A percentile compares a stretch with the other conserved stretches of the same genome.
These are phyloP conservation scores for Parietaria judaica DNA, from an alignment of 306 rosid species.

Conservation along the genomic window DNA sequence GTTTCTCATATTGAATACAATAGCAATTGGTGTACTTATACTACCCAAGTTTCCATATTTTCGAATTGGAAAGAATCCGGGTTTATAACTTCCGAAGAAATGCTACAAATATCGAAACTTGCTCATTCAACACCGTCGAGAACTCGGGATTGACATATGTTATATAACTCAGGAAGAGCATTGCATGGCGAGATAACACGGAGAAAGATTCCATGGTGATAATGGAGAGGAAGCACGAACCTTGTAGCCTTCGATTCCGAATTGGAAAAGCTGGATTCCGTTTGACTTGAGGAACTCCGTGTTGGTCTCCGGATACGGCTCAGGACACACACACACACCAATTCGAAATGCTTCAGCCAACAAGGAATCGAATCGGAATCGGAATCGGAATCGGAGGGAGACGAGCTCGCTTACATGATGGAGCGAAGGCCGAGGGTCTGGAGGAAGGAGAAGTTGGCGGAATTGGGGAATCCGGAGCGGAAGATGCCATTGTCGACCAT, in stretches of 20 bases:
- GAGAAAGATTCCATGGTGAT: neutral
- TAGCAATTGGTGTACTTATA: too few species aligned
- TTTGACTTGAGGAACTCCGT: constrained; percentile 81
- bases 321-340: constrained; percentile 64
- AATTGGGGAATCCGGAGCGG: constrained; percentile 90
- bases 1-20: too few species aligned
- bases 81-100: too few species aligned
- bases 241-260: constrained; percentile 94
- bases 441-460: constrained; percentile 77
- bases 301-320: constrained; percentile 77
- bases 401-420: constrained; percentile 46
- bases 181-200: constrained; percentile 9
- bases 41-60: too few species aligned
- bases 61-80: too few species aligned
- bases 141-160: too few species aligned
- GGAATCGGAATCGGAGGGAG: neutral
- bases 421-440: constrained; percentile 83
- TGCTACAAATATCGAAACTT: too few species aligned
- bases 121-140: too few species aligned
- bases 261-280: constrained; percentile 78
- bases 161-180: constrained; percentile 2
- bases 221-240: constrained; percentile 19
- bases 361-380: too few species aligned
- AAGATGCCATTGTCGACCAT: constrained; percentile 93
- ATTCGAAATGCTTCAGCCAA: neutral